phyloP scores from a whole-genome alignment of 2,329 filamentous ascomycete species.

The Septoria linicola region DNA sequence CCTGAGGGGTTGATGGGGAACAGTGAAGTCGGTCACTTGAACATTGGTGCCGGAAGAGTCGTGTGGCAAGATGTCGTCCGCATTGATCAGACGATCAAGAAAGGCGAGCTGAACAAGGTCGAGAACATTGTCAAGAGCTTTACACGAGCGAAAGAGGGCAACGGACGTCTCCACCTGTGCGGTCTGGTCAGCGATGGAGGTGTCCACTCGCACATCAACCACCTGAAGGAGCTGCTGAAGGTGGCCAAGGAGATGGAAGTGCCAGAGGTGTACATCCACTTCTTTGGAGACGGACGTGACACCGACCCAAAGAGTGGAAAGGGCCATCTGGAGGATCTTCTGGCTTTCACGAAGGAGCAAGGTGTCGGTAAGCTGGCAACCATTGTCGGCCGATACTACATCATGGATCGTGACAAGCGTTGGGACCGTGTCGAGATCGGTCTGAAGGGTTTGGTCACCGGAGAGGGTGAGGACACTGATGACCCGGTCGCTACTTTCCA shows the following conservation, averaged over 20 bases:
- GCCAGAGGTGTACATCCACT: constrained; percentile 94
- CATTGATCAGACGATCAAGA: constrained; percentile 91
- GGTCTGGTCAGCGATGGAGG: constrained; percentile 93
- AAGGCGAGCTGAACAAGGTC: constrained; percentile 72
- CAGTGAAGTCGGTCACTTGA: constrained; percentile 96
- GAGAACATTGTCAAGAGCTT: constrained; percentile 76
- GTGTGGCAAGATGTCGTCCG: constrained; percentile 93
- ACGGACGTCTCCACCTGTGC: constrained; percentile 86
- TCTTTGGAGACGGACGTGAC: constrained; percentile 97
- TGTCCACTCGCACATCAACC: constrained; percentile 92
- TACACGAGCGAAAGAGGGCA: constrained; percentile 77
- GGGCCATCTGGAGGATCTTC: constrained; percentile 81
- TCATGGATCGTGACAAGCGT: constrained; percentile 99
- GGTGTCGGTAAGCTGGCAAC: constrained; percentile 86
- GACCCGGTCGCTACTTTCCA: constrained; percentile 86
- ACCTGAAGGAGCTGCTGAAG: constrained; percentile 81
- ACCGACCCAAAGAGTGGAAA: constrained; percentile 94
- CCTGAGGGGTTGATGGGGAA: constrained; percentile 98
- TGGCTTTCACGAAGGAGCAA: constrained; percentile 78
- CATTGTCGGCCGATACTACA: constrained; percentile 92
- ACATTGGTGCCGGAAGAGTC: constrained; percentile 94
- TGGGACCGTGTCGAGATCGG: constrained; percentile 94
- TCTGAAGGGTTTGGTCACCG: constrained; percentile 78
- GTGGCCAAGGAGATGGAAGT: constrained; percentile 86
- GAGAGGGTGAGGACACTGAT: constrained; percentile 80